Evolutionary conservation across 31 red algal genomes (phyloP).

Genomic region (Endocladia muricata): DNA sequence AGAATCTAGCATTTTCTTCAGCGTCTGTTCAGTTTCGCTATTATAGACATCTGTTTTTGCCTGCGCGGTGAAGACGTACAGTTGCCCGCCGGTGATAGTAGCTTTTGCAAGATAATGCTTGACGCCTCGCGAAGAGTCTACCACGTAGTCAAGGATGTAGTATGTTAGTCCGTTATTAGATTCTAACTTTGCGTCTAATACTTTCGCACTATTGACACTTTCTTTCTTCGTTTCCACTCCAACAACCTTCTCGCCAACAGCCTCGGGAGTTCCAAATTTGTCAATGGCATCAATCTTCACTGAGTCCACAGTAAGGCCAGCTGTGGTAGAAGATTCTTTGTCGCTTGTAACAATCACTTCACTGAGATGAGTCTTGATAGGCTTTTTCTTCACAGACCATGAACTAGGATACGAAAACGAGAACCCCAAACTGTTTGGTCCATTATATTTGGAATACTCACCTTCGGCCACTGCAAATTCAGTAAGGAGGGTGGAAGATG

Average conservation of each 20-base stretch:
- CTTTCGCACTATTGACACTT: conserved; percentile 40
- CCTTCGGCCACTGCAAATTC: background rate
- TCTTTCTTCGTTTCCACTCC: conserved; percentile 85
- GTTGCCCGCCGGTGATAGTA: conserved; percentile 62
- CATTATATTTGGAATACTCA: conserved; percentile 39
- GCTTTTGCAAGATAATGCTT: conserved; percentile 76
- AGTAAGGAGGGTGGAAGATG: background rate
- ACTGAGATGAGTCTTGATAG: conserved; percentile 83
- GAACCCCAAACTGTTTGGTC: conserved; percentile 51
- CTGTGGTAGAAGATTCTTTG: conserved; percentile 46
- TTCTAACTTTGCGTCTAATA: conserved; percentile 11
- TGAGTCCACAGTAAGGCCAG: conserved; percentile 64
- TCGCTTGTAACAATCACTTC: conserved; percentile 75
- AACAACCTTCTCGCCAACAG: conserved; percentile 78
- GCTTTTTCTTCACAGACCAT: conserved; percentile 82
- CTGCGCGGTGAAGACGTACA: conserved; percentile 83
- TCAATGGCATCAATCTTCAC: conserved; percentile 72
- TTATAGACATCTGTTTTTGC: conserved; percentile 51
- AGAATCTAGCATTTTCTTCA: conserved; percentile 52
- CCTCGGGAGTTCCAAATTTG: conserved; percentile 80
- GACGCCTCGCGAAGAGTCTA: conserved; percentile 61
- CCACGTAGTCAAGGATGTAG: conserved; percentile 67
- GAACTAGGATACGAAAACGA: conserved; percentile 71
- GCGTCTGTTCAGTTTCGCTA: conserved; percentile 9
- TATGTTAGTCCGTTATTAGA: conserved; percentile 31